Evolutionary conservation across 106 monocot genomes (phyloP).

Genomic region (Apostasia ramifera): DNA sequence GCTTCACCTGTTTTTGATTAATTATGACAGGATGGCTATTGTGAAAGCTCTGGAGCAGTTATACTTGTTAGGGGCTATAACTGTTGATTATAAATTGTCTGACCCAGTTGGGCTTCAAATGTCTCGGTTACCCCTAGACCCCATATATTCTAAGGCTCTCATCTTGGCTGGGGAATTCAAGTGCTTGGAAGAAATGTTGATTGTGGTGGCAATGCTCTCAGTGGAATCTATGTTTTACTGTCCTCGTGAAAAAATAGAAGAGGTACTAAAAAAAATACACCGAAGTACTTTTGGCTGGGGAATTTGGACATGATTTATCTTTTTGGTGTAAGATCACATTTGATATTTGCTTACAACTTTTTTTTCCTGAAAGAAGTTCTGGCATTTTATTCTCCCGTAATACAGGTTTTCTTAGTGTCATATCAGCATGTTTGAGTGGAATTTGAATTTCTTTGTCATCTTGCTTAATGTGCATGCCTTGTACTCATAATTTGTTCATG

Average conservation of each 20-base stretch:
- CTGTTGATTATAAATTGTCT: slow-evolving; percentile 66
- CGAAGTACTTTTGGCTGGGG: no score
- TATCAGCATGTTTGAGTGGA: no score
- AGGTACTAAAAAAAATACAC: slow-evolving; percentile 34
- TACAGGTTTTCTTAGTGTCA: no score
- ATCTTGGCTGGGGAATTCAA: slow-evolving; percentile 62
- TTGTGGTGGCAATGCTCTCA: slow-evolving; percentile 92
- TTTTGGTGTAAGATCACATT: no score
- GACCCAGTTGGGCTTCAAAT: slow-evolving; percentile 79
- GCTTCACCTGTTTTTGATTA: not conserved
- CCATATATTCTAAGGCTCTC: slow-evolving; percentile 83
- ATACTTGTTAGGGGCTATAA: slow-evolving; percentile 66
- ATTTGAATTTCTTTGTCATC: no score
- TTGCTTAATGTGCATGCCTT: no score
- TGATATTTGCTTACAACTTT: no score
- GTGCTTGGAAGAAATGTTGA: slow-evolving; percentile 96
- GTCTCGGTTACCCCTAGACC: slow-evolving; percentile 82
- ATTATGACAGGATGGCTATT: slow-evolving; percentile 53
- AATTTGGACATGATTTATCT: no score
- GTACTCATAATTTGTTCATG: no score
- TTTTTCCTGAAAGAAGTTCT: no score
- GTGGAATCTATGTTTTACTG: slow-evolving; percentile 92
- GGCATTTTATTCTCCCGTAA: no score
- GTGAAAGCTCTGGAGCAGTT: slow-evolving; percentile 78
- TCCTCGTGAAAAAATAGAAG: slow-evolving; percentile 76